These are phyloP conservation scores for Heliosperma pusillum DNA, from an alignment of 148 eudicot genomes.

Conservation along the genomic window DNA sequence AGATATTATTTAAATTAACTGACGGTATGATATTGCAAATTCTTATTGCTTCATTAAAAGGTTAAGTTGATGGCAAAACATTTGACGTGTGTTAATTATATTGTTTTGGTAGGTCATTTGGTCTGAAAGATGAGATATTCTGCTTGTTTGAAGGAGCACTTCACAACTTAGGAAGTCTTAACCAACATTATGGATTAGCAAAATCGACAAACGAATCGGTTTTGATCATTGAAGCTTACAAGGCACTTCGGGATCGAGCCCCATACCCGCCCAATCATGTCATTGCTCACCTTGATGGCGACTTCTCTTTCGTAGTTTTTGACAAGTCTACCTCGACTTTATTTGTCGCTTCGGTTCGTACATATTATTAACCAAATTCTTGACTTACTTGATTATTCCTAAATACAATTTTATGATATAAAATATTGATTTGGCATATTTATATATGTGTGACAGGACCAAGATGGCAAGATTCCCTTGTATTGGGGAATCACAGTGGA, in stretches of 20 bases:
- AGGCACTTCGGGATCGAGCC: constrained; percentile 87
- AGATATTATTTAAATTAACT: too few relatives aligned
- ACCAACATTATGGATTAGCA: constrained; percentile 77
- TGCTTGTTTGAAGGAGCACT: constrained; percentile 90
- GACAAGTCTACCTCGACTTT: constrained; percentile 83
- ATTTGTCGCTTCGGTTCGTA: constrained; percentile 78
- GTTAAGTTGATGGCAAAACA: too few relatives aligned
- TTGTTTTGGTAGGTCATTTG: constrained; percentile 58
- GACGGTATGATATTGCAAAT: too few relatives aligned
- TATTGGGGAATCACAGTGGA: constrained; percentile 99
- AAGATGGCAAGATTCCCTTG: constrained; percentile 75
- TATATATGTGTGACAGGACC: constrained; percentile 50
- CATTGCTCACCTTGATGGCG: constrained; percentile 74
- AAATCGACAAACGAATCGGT: constrained; percentile 69
- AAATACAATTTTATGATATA: neutral
- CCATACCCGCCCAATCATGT: constrained; percentile 91
- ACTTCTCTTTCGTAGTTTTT: constrained; percentile 71
- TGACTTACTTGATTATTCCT: neutral
- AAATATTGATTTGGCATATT: neutral
- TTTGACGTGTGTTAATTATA: neutral
- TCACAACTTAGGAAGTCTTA: constrained; percentile 79
- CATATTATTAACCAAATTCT: neutral
- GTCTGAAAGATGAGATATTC: constrained; percentile 84
- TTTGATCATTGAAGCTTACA: constrained; percentile 85
- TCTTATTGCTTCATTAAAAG: too few relatives aligned